These are phyloP conservation scores for Fusarium longipes DNA, from an alignment of 2,329 filamentous ascomycete species.

Conservation along the genomic window DNA sequence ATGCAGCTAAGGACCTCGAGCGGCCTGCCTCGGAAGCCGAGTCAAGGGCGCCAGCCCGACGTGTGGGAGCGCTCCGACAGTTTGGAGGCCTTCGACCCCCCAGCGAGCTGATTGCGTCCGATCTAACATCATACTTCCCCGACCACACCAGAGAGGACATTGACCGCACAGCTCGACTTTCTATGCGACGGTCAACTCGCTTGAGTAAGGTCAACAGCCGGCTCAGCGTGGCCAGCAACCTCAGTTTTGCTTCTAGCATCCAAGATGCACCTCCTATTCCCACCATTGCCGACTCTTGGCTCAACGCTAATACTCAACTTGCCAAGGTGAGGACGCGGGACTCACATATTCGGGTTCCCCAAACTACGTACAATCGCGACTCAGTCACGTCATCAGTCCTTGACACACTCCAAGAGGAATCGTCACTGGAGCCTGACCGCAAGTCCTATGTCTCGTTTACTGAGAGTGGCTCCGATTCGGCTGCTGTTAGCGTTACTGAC, in stretches of 20 bases:
- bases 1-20: constrained; percentile 68
- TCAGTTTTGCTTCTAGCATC: constrained; percentile 91
- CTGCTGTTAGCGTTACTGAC: constrained; percentile 78
- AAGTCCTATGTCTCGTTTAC: constrained; percentile 95
- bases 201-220: constrained; percentile 93
- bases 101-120: constrained; percentile 96
- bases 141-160: constrained; percentile 95
- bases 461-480: constrained; percentile 78
- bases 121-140: constrained; percentile 96
- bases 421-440: constrained; percentile 84
- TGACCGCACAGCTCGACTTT: constrained; percentile 93
- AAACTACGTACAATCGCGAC: constrained; percentile 72
- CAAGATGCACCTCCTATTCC: constrained; percentile 95
- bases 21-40: constrained; percentile 63
- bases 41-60: constrained; percentile 54
- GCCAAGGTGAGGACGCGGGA: constrained; percentile 56
- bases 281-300: constrained; percentile 94
- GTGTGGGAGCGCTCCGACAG: constrained; percentile 71
- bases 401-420: constrained; percentile 91
- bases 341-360: constrained; percentile 60
- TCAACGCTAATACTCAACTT: constrained; percentile 62
- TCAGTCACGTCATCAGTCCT: constrained; percentile 90
- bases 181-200: constrained; percentile 88
- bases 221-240: constrained; percentile 91
- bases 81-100: constrained; percentile 94